Evolutionary conservation across 148 eudicot species (phyloP).

Genomic region (Rhododendron simsii): DNA sequence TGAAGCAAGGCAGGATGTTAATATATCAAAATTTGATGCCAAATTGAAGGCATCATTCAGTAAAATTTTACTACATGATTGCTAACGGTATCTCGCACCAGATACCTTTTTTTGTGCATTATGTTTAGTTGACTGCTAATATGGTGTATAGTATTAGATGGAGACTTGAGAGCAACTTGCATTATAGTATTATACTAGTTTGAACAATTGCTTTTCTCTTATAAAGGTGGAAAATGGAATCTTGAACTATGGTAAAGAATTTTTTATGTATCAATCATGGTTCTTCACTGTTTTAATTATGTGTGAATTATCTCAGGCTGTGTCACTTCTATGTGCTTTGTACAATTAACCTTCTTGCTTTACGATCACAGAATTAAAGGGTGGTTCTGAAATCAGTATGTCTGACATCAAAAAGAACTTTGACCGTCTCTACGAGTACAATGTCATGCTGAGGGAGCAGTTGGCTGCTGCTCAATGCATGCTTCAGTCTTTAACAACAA

Average conservation of each 20-base stretch:
- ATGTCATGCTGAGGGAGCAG: conserved; percentile 56
- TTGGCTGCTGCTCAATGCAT: conserved; percentile 44
- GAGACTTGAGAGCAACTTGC: neutral
- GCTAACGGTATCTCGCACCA: neutral
- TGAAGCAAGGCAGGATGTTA: neutral
- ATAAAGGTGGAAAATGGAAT: neutral
- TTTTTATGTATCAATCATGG: neutral
- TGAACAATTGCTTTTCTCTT: neutral
- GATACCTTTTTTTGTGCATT: neutral
- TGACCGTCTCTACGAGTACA: conserved; percentile 56
- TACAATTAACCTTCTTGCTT: neutral
- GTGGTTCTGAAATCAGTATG: conserved; percentile 21
- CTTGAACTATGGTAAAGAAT: neutral
- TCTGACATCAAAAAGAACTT: conserved; percentile 53
- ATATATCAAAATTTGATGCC: neutral
- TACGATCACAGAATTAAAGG: conserved; percentile 23
- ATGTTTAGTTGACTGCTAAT: neutral
- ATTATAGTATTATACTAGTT: neutral
- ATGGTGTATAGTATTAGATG: neutral
- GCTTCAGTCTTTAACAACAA: conserved; percentile 37
- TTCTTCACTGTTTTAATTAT: neutral
- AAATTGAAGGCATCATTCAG: neutral
- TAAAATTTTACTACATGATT: neutral
- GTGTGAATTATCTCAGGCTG: neutral
- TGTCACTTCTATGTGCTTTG: neutral